A percentile compares a stretch with the other conserved stretches of the same genome.
phyloP scores from a whole-genome alignment of 768 basidiomycete genomes.

The Lyophyllum decastes region DNA sequence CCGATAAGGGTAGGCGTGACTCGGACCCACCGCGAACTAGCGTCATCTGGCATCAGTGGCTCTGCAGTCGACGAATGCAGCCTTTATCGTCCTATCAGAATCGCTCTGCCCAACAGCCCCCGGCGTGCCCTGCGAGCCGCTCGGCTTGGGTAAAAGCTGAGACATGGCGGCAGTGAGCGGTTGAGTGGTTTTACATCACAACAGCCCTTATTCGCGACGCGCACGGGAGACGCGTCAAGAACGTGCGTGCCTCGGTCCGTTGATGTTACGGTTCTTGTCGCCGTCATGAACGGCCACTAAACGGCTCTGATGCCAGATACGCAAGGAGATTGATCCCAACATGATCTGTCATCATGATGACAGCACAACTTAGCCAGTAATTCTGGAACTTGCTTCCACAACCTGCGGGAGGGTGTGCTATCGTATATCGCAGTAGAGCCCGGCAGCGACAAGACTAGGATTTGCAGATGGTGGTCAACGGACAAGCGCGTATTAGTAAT shows the following conservation, averaged over 20 bases:
- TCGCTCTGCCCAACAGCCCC: not conserved
- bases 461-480: not conserved
- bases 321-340: no score
- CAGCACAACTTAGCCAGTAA: no score
- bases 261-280: not conserved
- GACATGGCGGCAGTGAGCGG: not conserved
- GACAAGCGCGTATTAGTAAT: not conserved
- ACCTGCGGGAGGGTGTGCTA: no score
- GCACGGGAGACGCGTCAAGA: not conserved
- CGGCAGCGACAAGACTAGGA: not conserved
- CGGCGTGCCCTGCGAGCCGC: not conserved
- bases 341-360: no score
- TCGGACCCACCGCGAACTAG: conserved; percentile 7
- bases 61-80: conserved; percentile 4
- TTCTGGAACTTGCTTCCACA: not conserved
- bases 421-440: no score
- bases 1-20: conserved; percentile 10
- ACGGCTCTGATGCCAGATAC: no score
- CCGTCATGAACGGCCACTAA: not conserved
- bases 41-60: conserved; percentile 16
- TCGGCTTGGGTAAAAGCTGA: not conserved
- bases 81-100: conserved; percentile 3
- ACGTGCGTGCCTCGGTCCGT: not conserved
- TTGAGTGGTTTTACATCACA: not conserved
- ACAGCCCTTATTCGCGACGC: no score